Base-by-base conservation (phyloP, 768 basidiomycete genomes). In the Chlorophyllum brunneum region DNA sequence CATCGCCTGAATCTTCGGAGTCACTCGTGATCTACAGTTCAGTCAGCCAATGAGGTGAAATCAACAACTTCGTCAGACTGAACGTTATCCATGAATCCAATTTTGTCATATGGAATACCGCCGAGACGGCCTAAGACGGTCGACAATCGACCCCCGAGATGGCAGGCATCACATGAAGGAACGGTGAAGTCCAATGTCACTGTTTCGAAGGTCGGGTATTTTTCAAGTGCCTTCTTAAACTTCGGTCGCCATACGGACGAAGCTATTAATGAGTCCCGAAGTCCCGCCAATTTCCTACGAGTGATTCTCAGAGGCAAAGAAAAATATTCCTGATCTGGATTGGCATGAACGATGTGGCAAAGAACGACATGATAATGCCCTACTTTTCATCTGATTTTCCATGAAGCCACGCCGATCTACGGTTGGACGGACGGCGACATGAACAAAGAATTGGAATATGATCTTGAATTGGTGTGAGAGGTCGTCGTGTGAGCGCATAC, bases 361-460 rank as follows among this genome's bases (percentile, higher is more conserved):
- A 24, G 39, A 33, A 8, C 8, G 33, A 13, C 16, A 20, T 44
- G 42, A 9, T 39, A 15, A 34, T 34, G 43, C 62, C 67, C 51
- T 52, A 83, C 86, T 73, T 67, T 76, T 71, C 51, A 82, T 66
- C 46, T 72, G 73, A 18, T 70, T 58, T 55, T 78, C 63, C 78
- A 88, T 80, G 59, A 82, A 85, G 5, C 67, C 59, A 41, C 69
- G 71, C 16, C 89, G 74, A 40, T 82, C 72, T 2, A 64, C 66
- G 15, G 72, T 64, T 4, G 79, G 73, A 27, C 72, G 79, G 26
- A 90, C 82, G 31, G 87, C 86, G 36, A 95, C 70, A 58, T 93
- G 84, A 10, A 93, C 88, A 57, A 93, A 88, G 24, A 93, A 78
- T 62, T 95, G 92, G 58, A 90, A 92, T 38, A 93, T 76, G 33